Conservation (phyloP, 1,284 basidiomycete genomes). For the Phellopilus nigrolimitatus region DNA sequence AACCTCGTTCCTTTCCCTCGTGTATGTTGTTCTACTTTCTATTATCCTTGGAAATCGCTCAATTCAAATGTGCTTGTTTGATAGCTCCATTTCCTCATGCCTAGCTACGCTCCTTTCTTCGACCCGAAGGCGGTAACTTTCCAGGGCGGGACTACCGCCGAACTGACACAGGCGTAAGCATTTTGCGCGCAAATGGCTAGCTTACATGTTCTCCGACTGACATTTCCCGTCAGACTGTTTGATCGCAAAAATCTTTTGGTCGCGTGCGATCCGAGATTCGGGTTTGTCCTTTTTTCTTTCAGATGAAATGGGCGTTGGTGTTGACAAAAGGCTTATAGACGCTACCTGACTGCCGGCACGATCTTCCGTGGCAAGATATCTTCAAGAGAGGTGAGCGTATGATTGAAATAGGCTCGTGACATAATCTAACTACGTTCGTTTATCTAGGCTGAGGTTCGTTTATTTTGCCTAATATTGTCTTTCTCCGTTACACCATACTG, state of each 20-base stretch:
- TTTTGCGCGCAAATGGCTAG: background rate
- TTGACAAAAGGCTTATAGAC: conserved; percentile 36
- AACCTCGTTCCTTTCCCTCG: conserved; percentile 94
- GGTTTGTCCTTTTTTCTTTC: conserved; percentile 41
- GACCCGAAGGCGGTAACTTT: conserved; percentile 61
- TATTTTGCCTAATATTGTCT: conserved; percentile 12
- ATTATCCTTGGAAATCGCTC: background rate
- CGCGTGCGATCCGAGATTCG: conserved; percentile 78
- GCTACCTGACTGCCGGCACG: conserved; percentile 82
- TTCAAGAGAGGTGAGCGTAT: conserved; percentile 66
- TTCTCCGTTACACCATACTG: conserved; percentile 8
- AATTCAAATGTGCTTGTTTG: background rate
- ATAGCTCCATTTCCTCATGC: conserved; percentile 87
- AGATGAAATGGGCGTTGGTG: too few relatives aligned
- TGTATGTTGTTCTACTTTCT: conserved; percentile 36
- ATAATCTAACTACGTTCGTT: conserved; percentile 31
- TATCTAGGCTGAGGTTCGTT: conserved; percentile 50
- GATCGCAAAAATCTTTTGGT: conserved; percentile 78
- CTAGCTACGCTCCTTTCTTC: conserved; percentile 81
- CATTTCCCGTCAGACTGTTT: conserved; percentile 53
- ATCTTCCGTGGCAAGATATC: conserved; percentile 84
- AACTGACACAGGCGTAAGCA: conserved; percentile 63
- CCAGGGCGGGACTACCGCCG: conserved; percentile 56
- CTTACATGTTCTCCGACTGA: conserved; percentile 4
- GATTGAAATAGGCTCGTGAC: conserved; percentile 24